Evolutionary conservation across 176 grass and related monocot species (phyloP).

Genomic region (Oryza rufipogon): DNA sequence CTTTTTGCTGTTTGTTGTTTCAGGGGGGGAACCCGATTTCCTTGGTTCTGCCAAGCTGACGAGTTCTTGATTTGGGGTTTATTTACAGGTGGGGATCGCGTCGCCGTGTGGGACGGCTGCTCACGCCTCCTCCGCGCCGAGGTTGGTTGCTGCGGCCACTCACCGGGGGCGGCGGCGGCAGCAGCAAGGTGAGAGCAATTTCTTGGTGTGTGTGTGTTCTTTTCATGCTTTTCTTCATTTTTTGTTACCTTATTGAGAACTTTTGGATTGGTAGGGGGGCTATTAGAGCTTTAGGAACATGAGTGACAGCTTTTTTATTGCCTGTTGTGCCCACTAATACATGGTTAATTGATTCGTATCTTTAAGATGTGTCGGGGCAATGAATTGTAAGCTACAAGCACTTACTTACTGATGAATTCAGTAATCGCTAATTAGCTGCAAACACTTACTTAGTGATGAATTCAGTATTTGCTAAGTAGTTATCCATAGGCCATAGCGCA

Average conservation of each 20-base stretch:
- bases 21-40: background rate
- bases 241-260: background rate
- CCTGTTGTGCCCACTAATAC: background rate
- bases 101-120: conserved; percentile 12
- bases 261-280: background rate
- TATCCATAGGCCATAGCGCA: too few species aligned
- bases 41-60: conserved; percentile 15
- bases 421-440: background rate
- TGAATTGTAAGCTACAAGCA: conserved; percentile 1
- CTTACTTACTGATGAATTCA: background rate
- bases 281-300: background rate
- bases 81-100: conserved; percentile 35
- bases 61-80: conserved; percentile 16
- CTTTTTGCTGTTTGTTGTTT: background rate
- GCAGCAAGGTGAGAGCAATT: conserved; percentile 38
- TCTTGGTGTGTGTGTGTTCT: background rate
- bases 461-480: background rate
- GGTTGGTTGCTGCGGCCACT: conserved; percentile 26
- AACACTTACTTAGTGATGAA: background rate
- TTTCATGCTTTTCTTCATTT: background rate
- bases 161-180: background rate
- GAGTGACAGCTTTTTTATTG: background rate
- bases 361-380: background rate
- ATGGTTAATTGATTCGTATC: background rate
- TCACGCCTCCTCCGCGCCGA: conserved; percentile 28